Base-by-base conservation (phyloP, 2,329 filamentous ascomycete genomes). In the Elsinoe batatas region DNA sequence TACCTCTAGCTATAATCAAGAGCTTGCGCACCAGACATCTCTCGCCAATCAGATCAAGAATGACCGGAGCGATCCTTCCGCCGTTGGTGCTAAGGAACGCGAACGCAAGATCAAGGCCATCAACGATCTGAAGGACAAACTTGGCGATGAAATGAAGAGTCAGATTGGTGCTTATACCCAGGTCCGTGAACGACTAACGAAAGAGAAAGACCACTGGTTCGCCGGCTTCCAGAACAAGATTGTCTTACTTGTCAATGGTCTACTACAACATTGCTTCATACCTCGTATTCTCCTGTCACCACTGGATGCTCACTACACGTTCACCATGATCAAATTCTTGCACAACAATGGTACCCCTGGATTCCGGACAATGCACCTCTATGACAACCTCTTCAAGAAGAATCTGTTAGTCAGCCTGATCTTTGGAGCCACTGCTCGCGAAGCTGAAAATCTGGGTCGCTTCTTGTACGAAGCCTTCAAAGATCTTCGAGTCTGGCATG, bases 231-330 rank as follows among this genome's bases (percentile, higher is more conserved):
- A 80, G 58, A 74, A 79, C 18, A 86, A 83, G 63, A 73, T 79
- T 37, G 83, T 86, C 57, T 75, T 65, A 6, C 76, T 94, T 3
- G 87, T 91, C 53, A 82, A 90, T 63, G 79, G 81, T 3, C 73
- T 98, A 15, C 79, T 98, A 8, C 90, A 97, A 69, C 85, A 94
- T 63, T 98, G 93, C 67, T 83, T 98, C 61, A 71, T 97, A n/a
- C 93, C 93, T 8, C 85, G 93, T 40, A 77, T 94, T 15, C 78
- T 93, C 22, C 76, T 95, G 30, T 95, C 91, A 0, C 82, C 89
- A 1, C 79, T 87, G 50, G 93, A 98, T 68, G 88, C 91, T 0
- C 88, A 95, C 62, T 98, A 88, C 72, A 85, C 83, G 56, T 94
- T 91, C 71, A 82, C 84, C 61, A 85, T 97, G 74, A 76, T 97